Percentiles rank a stretch among this genome's conserved stretches.
These are phyloP conservation scores for Lycium barbarum DNA, from an alignment of 257 asterid genomes.

Conservation along the genomic window DNA sequence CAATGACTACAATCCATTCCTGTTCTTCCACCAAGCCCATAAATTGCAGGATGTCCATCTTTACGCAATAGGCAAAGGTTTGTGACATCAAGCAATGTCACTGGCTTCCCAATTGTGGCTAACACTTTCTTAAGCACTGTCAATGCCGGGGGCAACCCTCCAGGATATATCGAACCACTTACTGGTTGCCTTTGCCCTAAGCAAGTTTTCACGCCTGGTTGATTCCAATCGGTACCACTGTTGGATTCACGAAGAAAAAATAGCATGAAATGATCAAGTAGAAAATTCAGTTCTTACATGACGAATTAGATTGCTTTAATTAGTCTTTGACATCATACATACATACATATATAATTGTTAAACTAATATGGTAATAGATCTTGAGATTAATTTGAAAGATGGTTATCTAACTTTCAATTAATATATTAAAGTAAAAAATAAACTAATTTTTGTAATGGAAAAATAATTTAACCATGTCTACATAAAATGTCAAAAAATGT, in stretches of 20 bases:
- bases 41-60: constrained; percentile 90
- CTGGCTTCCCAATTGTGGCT: constrained; percentile 56
- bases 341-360: not conserved
- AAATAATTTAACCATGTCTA: not conserved
- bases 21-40: constrained; percentile 53
- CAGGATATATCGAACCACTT: constrained; percentile 71
- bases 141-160: constrained; percentile 68
- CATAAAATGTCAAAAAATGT: not conserved
- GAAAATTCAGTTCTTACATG: not conserved
- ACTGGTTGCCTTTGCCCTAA: constrained; percentile 57
- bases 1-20: constrained; percentile 92
- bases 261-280: not conserved
- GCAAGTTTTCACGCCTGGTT: constrained; percentile 68
- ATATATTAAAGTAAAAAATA: not conserved
- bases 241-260: not conserved
- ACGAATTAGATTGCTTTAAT: not conserved
- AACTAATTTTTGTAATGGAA: not conserved
- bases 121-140: constrained; percentile 63
- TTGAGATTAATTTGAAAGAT: not conserved
- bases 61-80: constrained; percentile 78
- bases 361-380: not conserved
- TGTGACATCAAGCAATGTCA: constrained; percentile 67
- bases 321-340: no score
- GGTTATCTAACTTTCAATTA: not conserved
- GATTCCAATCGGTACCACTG: constrained; percentile 80